These are phyloP conservation scores for Groenewaldozyma tartarivorans DNA, from an alignment of 805 yeast genomes.

Conservation along the genomic window DNA sequence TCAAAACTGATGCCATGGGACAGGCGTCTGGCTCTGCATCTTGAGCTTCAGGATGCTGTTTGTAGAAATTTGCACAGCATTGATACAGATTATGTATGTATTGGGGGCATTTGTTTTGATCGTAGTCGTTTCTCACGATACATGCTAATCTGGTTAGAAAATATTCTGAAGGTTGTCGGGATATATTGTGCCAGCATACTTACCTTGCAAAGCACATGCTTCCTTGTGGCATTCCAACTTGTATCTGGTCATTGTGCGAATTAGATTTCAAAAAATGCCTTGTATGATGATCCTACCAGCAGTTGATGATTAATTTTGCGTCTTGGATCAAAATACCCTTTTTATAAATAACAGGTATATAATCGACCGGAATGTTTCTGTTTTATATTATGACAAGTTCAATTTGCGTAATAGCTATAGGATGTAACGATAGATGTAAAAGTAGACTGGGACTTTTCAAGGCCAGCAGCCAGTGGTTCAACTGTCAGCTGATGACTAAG, in stretches of 20 bases:
- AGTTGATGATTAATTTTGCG: no score
- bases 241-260: neutral
- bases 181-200: constrained; percentile 17
- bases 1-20: constrained; percentile 56
- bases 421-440: no score
- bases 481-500: no score
- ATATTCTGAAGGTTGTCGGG: neutral
- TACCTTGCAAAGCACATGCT: constrained; percentile 75
- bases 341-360: no score
- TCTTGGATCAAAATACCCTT: no score
- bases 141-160: constrained; percentile 39
- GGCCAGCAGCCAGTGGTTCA: no score
- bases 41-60: constrained; percentile 38
- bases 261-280: neutral
- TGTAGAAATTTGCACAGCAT: constrained; percentile 65
- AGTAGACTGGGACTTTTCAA: no score
- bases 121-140: constrained; percentile 47
- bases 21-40: constrained; percentile 65
- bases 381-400: no score
- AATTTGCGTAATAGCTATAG: no score
- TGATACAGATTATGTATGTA: constrained; percentile 60
- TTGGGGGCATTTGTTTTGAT: constrained; percentile 66
- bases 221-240: constrained; percentile 47
- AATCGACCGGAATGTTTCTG: no score
- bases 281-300: neutral